These are phyloP conservation scores for Phaeophleospora eucalypticola DNA, from an alignment of 2,329 filamentous ascomycete genomes.

Conservation along the genomic window DNA sequence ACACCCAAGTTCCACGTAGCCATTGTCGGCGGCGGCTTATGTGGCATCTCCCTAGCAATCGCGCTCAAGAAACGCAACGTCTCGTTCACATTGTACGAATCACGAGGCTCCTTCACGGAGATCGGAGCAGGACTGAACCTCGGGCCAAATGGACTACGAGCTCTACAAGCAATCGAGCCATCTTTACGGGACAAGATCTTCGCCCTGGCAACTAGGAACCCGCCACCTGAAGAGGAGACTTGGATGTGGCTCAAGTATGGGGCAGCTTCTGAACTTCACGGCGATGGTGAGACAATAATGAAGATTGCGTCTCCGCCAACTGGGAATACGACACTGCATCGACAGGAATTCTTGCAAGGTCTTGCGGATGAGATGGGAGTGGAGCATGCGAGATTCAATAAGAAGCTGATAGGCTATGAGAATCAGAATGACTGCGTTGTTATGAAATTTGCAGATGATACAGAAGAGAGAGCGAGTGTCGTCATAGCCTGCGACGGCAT, in stretches of 20 bases:
- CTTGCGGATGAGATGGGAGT: slow-evolving; percentile 39
- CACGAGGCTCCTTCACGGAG: slow-evolving; percentile 51
- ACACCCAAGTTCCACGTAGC: slow-evolving; percentile 34
- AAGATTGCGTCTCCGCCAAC: slow-evolving; percentile 27
- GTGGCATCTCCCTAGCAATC: slow-evolving; percentile 53
- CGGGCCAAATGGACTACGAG: slow-evolving; percentile 69
- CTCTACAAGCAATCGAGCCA: slow-evolving; percentile 76
- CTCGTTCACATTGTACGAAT: slow-evolving; percentile 30
- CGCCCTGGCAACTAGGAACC: slow-evolving; percentile 39
- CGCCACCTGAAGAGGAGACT: slow-evolving; percentile 31
- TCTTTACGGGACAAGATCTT: slow-evolving; percentile 31
- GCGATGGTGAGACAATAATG: slow-evolving; percentile 27
- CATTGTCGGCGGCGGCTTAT: slow-evolving; percentile 58
- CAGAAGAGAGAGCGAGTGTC: slow-evolving; percentile 39
- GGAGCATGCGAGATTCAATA: slow-evolving; percentile 17
- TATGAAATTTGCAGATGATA: slow-evolving; percentile 44
- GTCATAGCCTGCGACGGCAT: slow-evolving; percentile 64
- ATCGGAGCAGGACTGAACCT: slow-evolving; percentile 57
- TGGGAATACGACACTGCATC: slow-evolving; percentile 32
- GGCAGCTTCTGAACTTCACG: slow-evolving; percentile 16
- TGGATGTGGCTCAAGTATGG: slow-evolving; percentile 42
- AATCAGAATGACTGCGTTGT: slow-evolving; percentile 23
- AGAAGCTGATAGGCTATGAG: slow-evolving; percentile 13
- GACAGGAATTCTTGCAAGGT: slow-evolving; percentile 39
- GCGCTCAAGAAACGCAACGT: slow-evolving; percentile 41